Conservation (phyloP, 2,329 filamentous ascomycete genomes). For the Trichocomaceae sp. region DNA sequence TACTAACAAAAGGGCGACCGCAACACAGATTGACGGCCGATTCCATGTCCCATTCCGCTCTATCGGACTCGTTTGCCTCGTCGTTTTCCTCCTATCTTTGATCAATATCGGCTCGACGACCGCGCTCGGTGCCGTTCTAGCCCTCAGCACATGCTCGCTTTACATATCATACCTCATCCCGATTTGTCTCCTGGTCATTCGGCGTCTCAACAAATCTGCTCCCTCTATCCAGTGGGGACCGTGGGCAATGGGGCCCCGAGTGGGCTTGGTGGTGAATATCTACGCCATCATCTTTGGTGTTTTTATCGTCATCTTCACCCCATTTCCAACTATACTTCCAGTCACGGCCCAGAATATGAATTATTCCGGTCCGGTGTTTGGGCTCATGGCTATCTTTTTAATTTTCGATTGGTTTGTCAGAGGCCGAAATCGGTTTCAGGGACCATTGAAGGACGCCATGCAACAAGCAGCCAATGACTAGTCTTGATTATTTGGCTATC, state of each 20-base stretch:
- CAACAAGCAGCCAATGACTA: neutral
- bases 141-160: conserved; percentile 34
- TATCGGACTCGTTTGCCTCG: conserved; percentile 27
- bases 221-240: conserved; percentile 21
- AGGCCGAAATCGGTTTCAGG: conserved; percentile 9
- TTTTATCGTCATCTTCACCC: conserved; percentile 27
- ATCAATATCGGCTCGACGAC: conserved; percentile 36
- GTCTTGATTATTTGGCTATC: neutral
- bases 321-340: conserved; percentile 22
- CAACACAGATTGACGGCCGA: conserved; percentile 18
- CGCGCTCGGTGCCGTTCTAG: conserved; percentile 36
- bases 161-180: conserved; percentile 37
- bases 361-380: conserved; percentile 31
- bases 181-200: conserved; percentile 29
- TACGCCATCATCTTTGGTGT: conserved; percentile 30
- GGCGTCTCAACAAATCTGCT: conserved; percentile 22
- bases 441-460: conserved; percentile 10
- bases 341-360: conserved; percentile 35
- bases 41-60: conserved; percentile 32
- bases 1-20: neutral
- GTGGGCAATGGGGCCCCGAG: conserved; percentile 17
- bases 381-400: conserved; percentile 15
- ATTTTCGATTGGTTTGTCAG: conserved; percentile 12
- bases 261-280: conserved; percentile 24
- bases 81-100: conserved; percentile 30